A percentile compares a stretch with the other conserved stretches of the same genome.
Conservation (phyloP, 306 rosid species). For the Hippophae tibetana region DNA sequence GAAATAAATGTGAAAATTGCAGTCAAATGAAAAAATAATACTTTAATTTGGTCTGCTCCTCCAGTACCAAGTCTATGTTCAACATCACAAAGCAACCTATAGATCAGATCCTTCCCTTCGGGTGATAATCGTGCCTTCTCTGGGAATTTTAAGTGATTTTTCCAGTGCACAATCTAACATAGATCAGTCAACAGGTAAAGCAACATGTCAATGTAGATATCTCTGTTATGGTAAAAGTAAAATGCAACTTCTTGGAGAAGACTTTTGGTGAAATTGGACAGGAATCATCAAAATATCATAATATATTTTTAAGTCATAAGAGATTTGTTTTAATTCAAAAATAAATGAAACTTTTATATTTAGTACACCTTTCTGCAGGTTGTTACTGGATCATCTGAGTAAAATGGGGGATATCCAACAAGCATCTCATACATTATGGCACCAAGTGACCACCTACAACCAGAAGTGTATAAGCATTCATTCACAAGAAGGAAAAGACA, state of each 20-base stretch:
- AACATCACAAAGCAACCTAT: conserved; percentile 73
- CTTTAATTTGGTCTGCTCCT: conserved; percentile 71
- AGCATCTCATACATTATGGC: conserved; percentile 97
- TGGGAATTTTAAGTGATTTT: conserved; percentile 83
- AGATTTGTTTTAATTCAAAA: conserved; percentile 1
- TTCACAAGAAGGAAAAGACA: background rate
- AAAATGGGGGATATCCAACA: conserved; percentile 92
- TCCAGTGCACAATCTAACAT: conserved; percentile 82
- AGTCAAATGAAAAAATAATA: conserved; percentile 15
- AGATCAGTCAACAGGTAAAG: conserved; percentile 13
- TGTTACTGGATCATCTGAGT: conserved; percentile 86
- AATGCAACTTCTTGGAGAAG: background rate
- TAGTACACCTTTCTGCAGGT: conserved; percentile 77
- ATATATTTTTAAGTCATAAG: conserved; percentile 2
- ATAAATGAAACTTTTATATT: background rate
- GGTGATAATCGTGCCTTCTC: conserved; percentile 73
- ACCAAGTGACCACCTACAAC: conserved; percentile 95
- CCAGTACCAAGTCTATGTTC: conserved; percentile 63
- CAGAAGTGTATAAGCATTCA: conserved; percentile 7
- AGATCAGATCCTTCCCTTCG: conserved; percentile 73
- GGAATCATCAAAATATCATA: background rate
- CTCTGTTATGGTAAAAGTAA: background rate
- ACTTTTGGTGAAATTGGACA: background rate
- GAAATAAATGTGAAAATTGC: conserved; percentile 2
- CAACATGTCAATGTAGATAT: background rate